Evolutionary conservation across 2,329 filamentous ascomycete species (phyloP).

Genomic region (Shiraia sp.): DNA sequence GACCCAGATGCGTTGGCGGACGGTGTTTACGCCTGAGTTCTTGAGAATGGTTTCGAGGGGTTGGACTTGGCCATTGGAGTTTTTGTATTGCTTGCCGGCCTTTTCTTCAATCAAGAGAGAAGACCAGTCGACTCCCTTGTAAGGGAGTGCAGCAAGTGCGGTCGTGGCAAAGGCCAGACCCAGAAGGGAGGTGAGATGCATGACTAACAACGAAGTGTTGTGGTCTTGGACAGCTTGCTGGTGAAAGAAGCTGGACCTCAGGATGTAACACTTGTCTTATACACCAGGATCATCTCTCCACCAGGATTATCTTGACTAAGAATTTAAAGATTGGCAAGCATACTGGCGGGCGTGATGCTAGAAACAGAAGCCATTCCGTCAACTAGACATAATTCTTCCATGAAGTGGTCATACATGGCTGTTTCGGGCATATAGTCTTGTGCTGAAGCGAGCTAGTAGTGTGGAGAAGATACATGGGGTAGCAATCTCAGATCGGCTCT

Average conservation of each 20-base stretch:
- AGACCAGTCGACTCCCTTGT: constrained; percentile 72
- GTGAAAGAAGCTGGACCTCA: not conserved
- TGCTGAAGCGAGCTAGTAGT: not conserved
- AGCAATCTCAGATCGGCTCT: too few relatives aligned
- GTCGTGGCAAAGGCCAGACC: constrained; percentile 21
- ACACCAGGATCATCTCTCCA: not conserved
- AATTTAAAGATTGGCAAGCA: not conserved
- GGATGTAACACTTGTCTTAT: not conserved
- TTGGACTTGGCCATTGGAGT: constrained; percentile 55
- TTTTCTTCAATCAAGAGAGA: constrained; percentile 67
- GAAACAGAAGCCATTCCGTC: constrained; percentile 1
- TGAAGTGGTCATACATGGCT: not conserved
- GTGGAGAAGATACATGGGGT: constrained; percentile 1
- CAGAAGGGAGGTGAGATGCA: constrained; percentile 33
- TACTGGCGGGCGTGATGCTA: not conserved
- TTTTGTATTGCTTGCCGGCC: constrained; percentile 65
- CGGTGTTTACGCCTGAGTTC: constrained; percentile 67
- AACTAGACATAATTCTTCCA: not conserved
- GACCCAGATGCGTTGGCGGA: constrained; percentile 74
- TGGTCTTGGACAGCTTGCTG: not conserved
- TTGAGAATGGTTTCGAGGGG: constrained; percentile 67
- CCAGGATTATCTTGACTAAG: not conserved
- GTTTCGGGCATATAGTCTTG: constrained; percentile 4
- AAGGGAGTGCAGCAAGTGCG: constrained; percentile 57
- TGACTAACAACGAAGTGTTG: constrained; percentile 10